Evolutionary conservation across 495 filamentous ascomycete genomes (phyloP), one percentile per base, ranked within the genome.

Genomic region (Trichoderma parareesei): DNA sequence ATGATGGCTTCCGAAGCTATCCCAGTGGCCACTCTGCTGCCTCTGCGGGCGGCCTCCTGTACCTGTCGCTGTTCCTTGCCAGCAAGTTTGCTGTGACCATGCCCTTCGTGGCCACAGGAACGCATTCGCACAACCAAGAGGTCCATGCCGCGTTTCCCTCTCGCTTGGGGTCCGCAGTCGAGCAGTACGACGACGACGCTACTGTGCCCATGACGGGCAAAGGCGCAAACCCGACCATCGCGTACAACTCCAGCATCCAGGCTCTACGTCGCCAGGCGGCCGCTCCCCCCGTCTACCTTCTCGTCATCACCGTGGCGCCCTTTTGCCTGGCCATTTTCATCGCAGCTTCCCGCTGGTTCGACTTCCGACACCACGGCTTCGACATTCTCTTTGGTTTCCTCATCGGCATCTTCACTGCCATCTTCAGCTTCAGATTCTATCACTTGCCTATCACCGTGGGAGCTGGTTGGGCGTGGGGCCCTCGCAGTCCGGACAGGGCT

Each of bases 301-400:
- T 89, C 2, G 74, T 90, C 63, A 67, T 93, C 41, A 84, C 90
- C 64, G 78, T 91, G 65, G 73, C 90, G 33, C 85, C 85, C 18
- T 79, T 81, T 69, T 80, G 84, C 66, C 76, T 76, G 11, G 78
- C 84, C 59, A 72, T 82, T 62, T 85, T 82, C 67, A 78, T 87
- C 59, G 73, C 84, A 33, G 78, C 81, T 53, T 85, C 82, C n/a
- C 79, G 85, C 20, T 87, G 81, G 74, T 86, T 91, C 81, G 92
- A 96, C 71, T 91, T 89, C 70, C 82, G 91, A 9, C 92, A 96
- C 69, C 91, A 95, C 75, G 90, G 88, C 13, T 95, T 96, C 75
- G 92, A 96, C 66, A 92, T 95, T 53, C 79, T 96, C 33, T 90
- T 88, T 37, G 91, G 91, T 7, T 87, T 82, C 27, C 70, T 89